A percentile compares a stretch with the other conserved stretches of the same genome.
These are phyloP conservation scores for Triadica sebifera DNA, from an alignment of 345 rosid species.

Conservation along the genomic window DNA sequence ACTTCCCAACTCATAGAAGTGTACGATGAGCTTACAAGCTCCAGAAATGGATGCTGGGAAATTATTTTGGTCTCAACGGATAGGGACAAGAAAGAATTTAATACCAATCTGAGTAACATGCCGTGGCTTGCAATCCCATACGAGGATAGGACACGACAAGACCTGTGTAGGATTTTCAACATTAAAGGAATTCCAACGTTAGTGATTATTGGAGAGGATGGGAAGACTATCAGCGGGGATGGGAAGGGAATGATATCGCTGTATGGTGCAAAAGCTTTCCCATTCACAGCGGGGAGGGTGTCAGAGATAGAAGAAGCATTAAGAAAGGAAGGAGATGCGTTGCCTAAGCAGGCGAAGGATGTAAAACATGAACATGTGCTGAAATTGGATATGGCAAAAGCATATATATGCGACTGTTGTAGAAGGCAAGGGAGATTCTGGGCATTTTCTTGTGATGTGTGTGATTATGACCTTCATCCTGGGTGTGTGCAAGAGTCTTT, in stretches of 20 bases:
- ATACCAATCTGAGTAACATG: constrained; percentile 46
- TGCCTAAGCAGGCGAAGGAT: constrained; percentile 56
- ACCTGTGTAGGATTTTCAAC: constrained; percentile 64
- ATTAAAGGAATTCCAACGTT: constrained; percentile 67
- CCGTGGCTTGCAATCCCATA: constrained; percentile 81
- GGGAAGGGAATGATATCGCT: constrained; percentile 55
- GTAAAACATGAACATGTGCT: constrained; percentile 60
- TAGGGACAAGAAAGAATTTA: constrained; percentile 59
- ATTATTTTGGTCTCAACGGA: constrained; percentile 64
- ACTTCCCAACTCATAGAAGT: constrained; percentile 56
- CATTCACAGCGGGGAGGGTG: constrained; percentile 57
- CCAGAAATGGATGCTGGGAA: constrained; percentile 43
- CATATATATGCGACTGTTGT: constrained; percentile 65
- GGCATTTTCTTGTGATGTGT: constrained; percentile 70
- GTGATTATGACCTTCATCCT: constrained; percentile 83
- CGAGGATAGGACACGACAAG: constrained; percentile 59
- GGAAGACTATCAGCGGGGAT: constrained; percentile 49
- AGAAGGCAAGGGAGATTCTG: constrained; percentile 65
- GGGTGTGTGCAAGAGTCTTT: constrained; percentile 40
- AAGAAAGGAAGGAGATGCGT: constrained; percentile 62
- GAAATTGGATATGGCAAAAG: constrained; percentile 73
- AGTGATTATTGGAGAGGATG: constrained; percentile 64
- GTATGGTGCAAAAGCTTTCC: constrained; percentile 66
- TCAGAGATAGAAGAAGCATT: constrained; percentile 50
- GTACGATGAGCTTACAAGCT: constrained; percentile 43